Base-by-base conservation (phyloP, 208 protist genomes). In the Acanthamoeba comandoni region DNA sequence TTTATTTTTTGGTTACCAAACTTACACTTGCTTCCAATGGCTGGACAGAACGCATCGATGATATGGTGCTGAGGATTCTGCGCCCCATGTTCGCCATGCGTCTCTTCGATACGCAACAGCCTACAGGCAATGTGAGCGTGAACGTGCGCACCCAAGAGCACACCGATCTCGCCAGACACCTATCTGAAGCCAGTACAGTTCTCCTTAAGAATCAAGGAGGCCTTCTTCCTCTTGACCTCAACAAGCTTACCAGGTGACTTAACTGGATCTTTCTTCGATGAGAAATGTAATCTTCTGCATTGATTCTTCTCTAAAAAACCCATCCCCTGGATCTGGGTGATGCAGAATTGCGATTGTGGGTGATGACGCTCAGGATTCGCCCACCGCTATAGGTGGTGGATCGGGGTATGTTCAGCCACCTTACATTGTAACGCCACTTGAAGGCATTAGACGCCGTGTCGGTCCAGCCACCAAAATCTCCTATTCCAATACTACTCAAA, bases 161-260 rank as follows among this genome's bases (percentile, higher is more conserved):
- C 80, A 88, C 85, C 71, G 69, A 55, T 15, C 53, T 95, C 17
- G 95, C 95, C n/a, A 82, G 86, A n/a, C 13, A 64, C 22, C 85
- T 95, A 9, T 94, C 94, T 4, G 93, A 13, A n/a, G 92, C 69
- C 26, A 73, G 67, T 57, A 93, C 93, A 11, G 94, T 96, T 24
- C 92, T 96, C 13, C 88, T 96, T 35, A 95, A 96, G 93, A 96
- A 96, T 73, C 91, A 95, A 15, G 57, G 93, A 31, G 65, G 49
- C 31, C 43, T 86, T 11, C 77, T 86, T 13, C 77, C 77, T 2
- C 69, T 60, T 11, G 35, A 69, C 53, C 26, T 94, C 22, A 77
- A 65, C 29, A 87, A 94, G 22, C 70, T 95, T 19, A 84, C 65
- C 52, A n/a, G n/a, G n/a, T n/a, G n/a, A n/a, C n/a, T n/a, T n/a